phyloP scores from a whole-genome alignment of 2,329 filamentous ascomycete genomes.

The Xylaria digitata region DNA sequence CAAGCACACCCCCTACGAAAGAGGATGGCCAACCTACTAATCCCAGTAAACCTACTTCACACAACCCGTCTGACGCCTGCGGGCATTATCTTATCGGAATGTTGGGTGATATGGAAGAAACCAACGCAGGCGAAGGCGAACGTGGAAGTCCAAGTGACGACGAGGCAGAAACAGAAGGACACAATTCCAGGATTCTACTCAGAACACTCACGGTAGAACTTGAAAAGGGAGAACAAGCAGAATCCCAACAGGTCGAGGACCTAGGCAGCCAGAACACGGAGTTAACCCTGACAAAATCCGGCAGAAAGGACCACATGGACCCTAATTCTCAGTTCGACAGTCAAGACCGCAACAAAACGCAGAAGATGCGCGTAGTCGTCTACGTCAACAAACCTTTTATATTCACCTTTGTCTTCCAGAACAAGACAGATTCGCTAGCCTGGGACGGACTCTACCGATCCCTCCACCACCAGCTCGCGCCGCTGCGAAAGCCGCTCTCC shows the following conservation, averaged over 20 bases:
- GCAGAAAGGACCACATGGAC: constrained; percentile 38
- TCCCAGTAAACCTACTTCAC: not conserved
- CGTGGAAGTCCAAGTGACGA: constrained; percentile 41
- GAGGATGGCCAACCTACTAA: constrained; percentile 10
- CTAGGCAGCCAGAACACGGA: constrained; percentile 56
- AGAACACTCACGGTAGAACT: constrained; percentile 76
- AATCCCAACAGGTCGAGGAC: constrained; percentile 60
- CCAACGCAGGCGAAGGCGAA: constrained; percentile 49
- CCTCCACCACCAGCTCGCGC: constrained; percentile 69
- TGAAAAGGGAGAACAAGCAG: constrained; percentile 57
- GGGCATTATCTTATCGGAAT: constrained; percentile 75
- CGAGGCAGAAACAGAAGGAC: constrained; percentile 51
- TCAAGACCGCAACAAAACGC: constrained; percentile 65
- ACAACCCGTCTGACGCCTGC: constrained; percentile 36
- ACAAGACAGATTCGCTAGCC: constrained; percentile 68
- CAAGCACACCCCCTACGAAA: constrained; percentile 10
- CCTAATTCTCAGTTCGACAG: constrained; percentile 52
- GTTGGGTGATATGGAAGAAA: constrained; percentile 70
- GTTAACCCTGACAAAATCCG: constrained; percentile 36
- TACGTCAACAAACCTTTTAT: constrained; percentile 82
- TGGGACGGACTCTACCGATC: constrained; percentile 68
- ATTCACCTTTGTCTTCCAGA: constrained; percentile 78
- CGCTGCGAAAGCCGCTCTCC: constrained; percentile 67
- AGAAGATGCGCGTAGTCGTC: constrained; percentile 74
- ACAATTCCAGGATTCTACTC: constrained; percentile 68